Base-by-base conservation (phyloP, 306 rosid species). In the Betula pendula region DNA sequence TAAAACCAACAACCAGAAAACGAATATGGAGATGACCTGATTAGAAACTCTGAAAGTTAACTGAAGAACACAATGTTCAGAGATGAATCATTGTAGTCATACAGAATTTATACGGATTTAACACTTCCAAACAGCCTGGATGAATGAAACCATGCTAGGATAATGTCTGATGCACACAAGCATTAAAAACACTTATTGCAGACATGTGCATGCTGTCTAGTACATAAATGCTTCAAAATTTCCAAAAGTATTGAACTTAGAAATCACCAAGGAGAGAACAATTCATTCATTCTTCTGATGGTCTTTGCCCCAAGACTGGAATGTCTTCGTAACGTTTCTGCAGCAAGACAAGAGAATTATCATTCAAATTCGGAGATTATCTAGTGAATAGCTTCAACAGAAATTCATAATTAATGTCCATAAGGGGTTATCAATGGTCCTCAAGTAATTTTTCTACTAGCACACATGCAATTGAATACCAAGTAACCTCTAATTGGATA, bases 271-370 rank as follows among this genome's bases (percentile, higher is more conserved):
- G 35, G 62, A 58, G 60, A 81, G 47, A 42, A 42, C 2, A 10
- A 50, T 27, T 80, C 84, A 50, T 27, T 80, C 84, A 88, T 78
- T 88, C 90, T 48, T 88, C 92, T 2, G 85, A 12, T 38, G 24
- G 92, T 70, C 92, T 86, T 80, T 84, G 88, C 80, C 92, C 92
- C 84, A 88, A 80, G 68, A 72, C 88, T 24, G 90, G 50, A 73
- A 88, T 88, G 78, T 88, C 92, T 75, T 88, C 90, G 0, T 84
- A 88, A 27, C 88, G 92, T 80, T 88, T 88, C 92, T 88, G 88
- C 84, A 75, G 56, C 44, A 73, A 43, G 7, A 49, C 43, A 56
- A 68, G 50, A 49, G 65, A 62, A 16, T 17, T 2, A 53, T 24
- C 12, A 0, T 24, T 8, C n/a, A 51, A 58, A 4, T 3, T 47